phyloP scores from a whole-genome alignment of 192 early-diverging fungal genomes.

The Pecoramyces ruminantium region DNA sequence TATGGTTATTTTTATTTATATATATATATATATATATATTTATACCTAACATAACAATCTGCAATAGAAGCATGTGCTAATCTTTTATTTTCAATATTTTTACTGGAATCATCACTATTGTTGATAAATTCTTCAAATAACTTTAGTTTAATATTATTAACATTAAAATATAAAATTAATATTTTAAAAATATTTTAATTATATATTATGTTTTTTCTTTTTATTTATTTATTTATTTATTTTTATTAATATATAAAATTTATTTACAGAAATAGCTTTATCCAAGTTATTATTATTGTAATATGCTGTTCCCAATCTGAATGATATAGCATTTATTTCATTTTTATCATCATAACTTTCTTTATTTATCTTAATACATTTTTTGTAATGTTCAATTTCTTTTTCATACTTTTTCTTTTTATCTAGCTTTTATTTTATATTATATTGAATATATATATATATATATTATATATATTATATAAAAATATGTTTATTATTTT shows the following conservation, averaged over 20 bases:
- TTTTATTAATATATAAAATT: neutral
- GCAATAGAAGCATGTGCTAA: neutral
- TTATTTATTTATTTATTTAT: too few relatives aligned
- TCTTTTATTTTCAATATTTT: neutral
- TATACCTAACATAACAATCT: neutral
- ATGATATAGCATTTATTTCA: neutral
- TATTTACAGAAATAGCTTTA: neutral
- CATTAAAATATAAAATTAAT: too few relatives aligned
- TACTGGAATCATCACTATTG: neutral
- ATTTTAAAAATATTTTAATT: neutral
- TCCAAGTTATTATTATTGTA: neutral
- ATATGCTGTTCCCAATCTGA: neutral
- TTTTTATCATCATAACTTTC: neutral
- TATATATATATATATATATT: neutral
- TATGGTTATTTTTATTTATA: too few relatives aligned
- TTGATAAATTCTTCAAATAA: neutral
- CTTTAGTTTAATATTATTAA: too few relatives aligned
- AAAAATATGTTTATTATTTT: neutral
- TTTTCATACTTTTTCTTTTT: neutral
- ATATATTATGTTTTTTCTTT: too few relatives aligned
- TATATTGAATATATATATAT: neutral
- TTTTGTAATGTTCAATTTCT: neutral
- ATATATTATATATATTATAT: too few relatives aligned
- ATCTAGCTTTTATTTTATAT: neutral
- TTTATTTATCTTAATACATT: neutral